Conservation (phyloP, 2,329 filamentous ascomycete species). For the Paracamarosporium sp. region DNA sequence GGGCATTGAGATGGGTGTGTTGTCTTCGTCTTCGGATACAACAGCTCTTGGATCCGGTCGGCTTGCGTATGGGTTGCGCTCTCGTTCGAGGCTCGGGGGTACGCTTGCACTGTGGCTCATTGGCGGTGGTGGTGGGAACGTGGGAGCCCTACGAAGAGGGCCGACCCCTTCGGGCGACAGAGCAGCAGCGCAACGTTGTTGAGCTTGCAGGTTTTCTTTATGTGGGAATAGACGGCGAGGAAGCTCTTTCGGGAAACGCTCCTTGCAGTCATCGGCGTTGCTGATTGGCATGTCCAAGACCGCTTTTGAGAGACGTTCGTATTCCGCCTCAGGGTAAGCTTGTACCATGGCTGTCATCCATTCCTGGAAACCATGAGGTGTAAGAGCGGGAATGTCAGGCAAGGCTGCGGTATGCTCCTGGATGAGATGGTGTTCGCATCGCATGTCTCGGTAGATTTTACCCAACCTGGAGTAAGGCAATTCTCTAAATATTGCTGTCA, state of each 20-base stretch:
- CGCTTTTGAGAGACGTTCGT: conserved; percentile 71
- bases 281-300: conserved; percentile 75
- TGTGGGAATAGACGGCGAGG: conserved; percentile 75
- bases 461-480: conserved; percentile 50
- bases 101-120: conserved; percentile 23
- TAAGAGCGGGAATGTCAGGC: conserved; percentile 54
- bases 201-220: conserved; percentile 61
- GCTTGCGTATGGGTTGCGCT: conserved; percentile 42
- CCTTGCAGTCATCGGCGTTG: conserved; percentile 68
- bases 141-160: conserved; percentile 41
- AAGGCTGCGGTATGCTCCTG: conserved; percentile 51
- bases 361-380: conserved; percentile 54
- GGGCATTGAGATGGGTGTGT: conserved; percentile 52
- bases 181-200: conserved; percentile 66
- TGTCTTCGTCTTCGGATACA: conserved; percentile 47
- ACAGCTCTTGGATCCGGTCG: conserved; percentile 34
- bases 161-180: conserved; percentile 59
- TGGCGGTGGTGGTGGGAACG: conserved; percentile 45
- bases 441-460: conserved; percentile 55
- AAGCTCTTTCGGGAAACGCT: conserved; percentile 80
- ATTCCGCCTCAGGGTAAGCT: conserved; percentile 79
- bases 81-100: conserved; percentile 39
- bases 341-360: conserved; percentile 78
- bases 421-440: conserved; percentile 57
- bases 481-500: conserved; percentile 50